Evolutionary conservation across 2,329 filamentous ascomycete genomes (phyloP), one percentile per base, ranked within the genome.

Genomic region (Colletotrichum echinochloae): DNA sequence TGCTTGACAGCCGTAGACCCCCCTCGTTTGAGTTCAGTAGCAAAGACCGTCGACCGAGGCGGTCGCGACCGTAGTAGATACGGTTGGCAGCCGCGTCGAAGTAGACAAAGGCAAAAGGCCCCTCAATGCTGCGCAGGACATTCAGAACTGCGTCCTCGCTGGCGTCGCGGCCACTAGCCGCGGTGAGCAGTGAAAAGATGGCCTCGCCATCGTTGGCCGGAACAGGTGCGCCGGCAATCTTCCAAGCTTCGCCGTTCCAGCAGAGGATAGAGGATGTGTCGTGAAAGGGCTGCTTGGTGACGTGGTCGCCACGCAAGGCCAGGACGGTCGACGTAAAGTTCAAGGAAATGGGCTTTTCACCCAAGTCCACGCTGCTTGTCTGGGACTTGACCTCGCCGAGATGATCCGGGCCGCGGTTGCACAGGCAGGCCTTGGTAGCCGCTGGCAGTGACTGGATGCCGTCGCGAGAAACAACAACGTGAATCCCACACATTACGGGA

Each of bases 201-300:
- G 83, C 81, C 75, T 91, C 86, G 3, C 93, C 93, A 80, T 99
- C 96, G 77, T 97, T 98, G 67, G 90, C 92, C 7, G 77, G 69
- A n/a, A 97, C 84, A 1, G 79, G 76, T 12, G 86, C 75, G 41
- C 85, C 86, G 11, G 81, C 81, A 60, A 97, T 86, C 67, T 88
- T 91, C 96, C 96, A 99, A 1, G 94, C 95, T 79, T 99, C 96
- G 52, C 96, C 96, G 77, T 99, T 99, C 96, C 96, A 99, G 85
- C 95, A 98, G 2, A 99, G 85, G 0, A 93, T 84, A 1, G 86
- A 86, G 0, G 75, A 73, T 3, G 77, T 46, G 73, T 92, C 88
- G 51, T 87, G 79, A 5, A 97, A 87, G 2, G 96, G 96, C 79
- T 98, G 96, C 41, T 82, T 78, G 8, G 91, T 89, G 60, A 96